Evolutionary conservation across 352 stramenopile genomes (phyloP).

Genomic region (Albugo laibachii): DNA sequence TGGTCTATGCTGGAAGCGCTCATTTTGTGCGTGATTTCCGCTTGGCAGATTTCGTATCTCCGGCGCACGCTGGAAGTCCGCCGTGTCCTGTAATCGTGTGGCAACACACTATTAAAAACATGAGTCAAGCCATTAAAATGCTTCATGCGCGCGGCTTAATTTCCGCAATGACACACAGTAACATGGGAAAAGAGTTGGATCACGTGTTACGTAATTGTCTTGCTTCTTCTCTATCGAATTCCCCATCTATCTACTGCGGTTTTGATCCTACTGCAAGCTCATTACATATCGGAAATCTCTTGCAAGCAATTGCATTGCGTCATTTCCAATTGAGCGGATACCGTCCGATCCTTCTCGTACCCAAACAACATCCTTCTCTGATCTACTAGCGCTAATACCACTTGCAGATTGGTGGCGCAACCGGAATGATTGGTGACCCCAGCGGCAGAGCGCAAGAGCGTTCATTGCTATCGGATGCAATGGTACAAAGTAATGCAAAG

Average conservation of each 20-base stretch:
- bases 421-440: conserved; percentile 93
- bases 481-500: conserved; percentile 78
- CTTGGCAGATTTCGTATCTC: conserved; percentile 74
- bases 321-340: conserved; percentile 74
- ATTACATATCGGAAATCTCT: conserved; percentile 80
- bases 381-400: neutral
- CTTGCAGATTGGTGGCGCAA: conserved; percentile 50
- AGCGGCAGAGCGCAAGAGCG: conserved; percentile 96
- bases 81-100: conserved; percentile 35
- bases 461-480: conserved; percentile 86
- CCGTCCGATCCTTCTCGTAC: conserved; percentile 79
- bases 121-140: conserved; percentile 45
- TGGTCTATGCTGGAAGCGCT: conserved; percentile 64
- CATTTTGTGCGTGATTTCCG: conserved; percentile 36
- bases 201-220: conserved; percentile 10
- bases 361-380: neutral
- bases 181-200: conserved; percentile 32
- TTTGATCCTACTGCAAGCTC: conserved; percentile 86
- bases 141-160: conserved; percentile 54
- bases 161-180: conserved; percentile 42
- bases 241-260: conserved; percentile 64
- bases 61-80: conserved; percentile 67
- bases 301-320: conserved; percentile 69
- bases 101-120: conserved; percentile 7
- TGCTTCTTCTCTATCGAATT: neutral